Percentiles rank a stretch among this genome's conserved stretches.
Conservation (phyloP, 2,329 filamentous ascomycete genomes). For the Pseudogymnoascus verrucosus region DNA sequence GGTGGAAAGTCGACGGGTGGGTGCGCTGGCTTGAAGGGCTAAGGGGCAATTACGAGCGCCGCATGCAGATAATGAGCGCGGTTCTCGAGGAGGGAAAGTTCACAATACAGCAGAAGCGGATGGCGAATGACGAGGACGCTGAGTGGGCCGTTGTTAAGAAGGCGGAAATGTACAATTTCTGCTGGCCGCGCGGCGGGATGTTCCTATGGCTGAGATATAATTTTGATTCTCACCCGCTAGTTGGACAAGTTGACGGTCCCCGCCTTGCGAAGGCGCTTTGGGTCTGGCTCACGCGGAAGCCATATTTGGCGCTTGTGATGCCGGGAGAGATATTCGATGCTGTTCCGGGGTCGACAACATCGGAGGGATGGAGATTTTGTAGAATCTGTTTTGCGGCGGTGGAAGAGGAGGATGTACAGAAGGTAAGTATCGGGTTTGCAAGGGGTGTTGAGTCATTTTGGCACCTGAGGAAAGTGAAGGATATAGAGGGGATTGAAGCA, state of each 20-base stretch:
- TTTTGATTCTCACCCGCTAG: constrained; percentile 65
- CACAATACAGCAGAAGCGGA: constrained; percentile 54
- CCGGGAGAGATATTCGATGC: constrained; percentile 70
- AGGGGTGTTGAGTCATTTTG: constrained; percentile 68
- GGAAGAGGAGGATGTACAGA: constrained; percentile 58
- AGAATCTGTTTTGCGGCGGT: constrained; percentile 82
- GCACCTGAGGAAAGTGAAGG: constrained; percentile 58
- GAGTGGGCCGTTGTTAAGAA: constrained; percentile 73
- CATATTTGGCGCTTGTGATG: constrained; percentile 60
- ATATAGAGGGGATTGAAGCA: constrained; percentile 48
- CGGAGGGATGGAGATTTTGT: constrained; percentile 62
- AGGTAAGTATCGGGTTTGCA: constrained; percentile 55
- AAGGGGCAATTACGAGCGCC: constrained; percentile 72
- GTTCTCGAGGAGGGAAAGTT: constrained; percentile 62
- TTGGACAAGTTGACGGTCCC: constrained; percentile 40
- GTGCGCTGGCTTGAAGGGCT: constrained; percentile 85
- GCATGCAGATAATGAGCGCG: constrained; percentile 73
- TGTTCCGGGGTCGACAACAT: constrained; percentile 47
- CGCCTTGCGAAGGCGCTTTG: constrained; percentile 59
- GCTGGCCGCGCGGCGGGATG: constrained; percentile 82
- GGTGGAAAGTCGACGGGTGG: constrained; percentile 81
- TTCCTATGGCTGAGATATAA: constrained; percentile 76
- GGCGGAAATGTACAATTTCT: constrained; percentile 65
- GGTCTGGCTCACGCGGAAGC: constrained; percentile 61
- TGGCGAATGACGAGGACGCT: constrained; percentile 42